Evolutionary conservation across 331 rosid species (phyloP), one percentile per base, ranked within the genome.

Genomic region (Pyrus hybrid): DNA sequence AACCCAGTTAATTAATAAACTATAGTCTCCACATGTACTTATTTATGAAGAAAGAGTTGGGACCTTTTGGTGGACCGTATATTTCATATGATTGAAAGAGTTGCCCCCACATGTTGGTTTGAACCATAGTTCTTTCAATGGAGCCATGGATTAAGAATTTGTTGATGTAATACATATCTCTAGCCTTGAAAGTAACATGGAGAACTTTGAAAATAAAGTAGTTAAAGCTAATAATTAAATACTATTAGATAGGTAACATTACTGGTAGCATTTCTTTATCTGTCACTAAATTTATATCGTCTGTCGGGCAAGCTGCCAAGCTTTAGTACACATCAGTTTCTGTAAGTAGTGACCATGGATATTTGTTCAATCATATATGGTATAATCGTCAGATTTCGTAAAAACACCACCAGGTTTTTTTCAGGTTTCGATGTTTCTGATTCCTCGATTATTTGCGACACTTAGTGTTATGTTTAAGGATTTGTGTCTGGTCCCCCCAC

Each of bases 101-200:
- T 21, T 72, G 25, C 32, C 76, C 58, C 58, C 11, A 60, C 41
- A 6, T 72, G 56, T 72, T 37, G 25, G 18, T 22, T 72, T 58
- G 64, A 23, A 35, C 68, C 18, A 25, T 37, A 37, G 68, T 58
- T 72, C 23, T 35, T 72, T 60, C 30, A 25, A 60, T 12, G 41
- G 76, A 16, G 68, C n/a, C 76, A 30, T 56, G 76, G 49, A 62
- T 71, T 72, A 60, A 72, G 62, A 18, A 72, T 58, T 25, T 62
- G 35, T 26, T 71, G 30, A 32, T 56, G 67, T 61, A 61, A 60
- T 61, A 18, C 43, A 16, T 73, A 37, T 60, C 25, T 60, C 5
- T 73, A 41, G 37, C 68, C 37, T 41, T 61, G 30, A 73, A 25
- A 25, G 68, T 73, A 72, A 7, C 68, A 60, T 18, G 76, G 68